A percentile compares a stretch with the other conserved stretches of the same genome.
Evolutionary conservation across 306 rosid species (phyloP).

Genomic region (Spatholobus suberectus): DNA sequence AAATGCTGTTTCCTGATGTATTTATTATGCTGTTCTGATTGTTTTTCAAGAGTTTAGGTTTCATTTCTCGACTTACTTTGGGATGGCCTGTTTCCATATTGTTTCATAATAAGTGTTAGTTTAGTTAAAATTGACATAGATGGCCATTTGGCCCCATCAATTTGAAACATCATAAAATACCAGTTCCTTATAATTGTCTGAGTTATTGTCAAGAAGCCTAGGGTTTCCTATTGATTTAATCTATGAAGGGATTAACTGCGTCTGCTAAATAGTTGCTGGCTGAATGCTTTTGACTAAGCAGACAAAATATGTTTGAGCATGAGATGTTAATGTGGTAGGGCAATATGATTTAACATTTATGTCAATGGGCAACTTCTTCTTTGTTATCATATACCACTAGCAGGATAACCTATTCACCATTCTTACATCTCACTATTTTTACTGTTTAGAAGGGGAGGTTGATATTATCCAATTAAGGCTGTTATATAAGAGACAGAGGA

Average conservation of each 20-base stretch:
- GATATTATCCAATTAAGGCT: not conserved
- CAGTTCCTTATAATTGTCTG: not conserved
- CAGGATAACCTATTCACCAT: not conserved
- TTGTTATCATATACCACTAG: not conserved
- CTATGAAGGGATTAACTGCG: not conserved
- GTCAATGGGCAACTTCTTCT: not conserved
- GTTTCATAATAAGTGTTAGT: not conserved
- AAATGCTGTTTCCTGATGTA: not conserved
- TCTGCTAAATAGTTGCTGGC: not conserved
- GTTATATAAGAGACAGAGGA: not conserved
- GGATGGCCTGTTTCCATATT: not conserved
- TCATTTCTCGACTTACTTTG: not conserved
- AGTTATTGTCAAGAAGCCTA: not conserved
- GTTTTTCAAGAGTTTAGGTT: not conserved
- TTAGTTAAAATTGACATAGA: too few species aligned
- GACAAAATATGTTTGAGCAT: not conserved
- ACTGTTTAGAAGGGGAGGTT: not conserved
- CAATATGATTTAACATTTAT: not conserved
- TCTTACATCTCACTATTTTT: not conserved
- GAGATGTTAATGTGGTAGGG: not conserved
- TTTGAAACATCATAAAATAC: not conserved
- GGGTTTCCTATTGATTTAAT: not conserved
- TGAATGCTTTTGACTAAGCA: not conserved
- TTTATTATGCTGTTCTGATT: not conserved
- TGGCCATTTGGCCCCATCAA: not conserved